Conservation (phyloP, 2,329 filamentous ascomycete species). For the Hawksworthiomyces lignivorus region DNA sequence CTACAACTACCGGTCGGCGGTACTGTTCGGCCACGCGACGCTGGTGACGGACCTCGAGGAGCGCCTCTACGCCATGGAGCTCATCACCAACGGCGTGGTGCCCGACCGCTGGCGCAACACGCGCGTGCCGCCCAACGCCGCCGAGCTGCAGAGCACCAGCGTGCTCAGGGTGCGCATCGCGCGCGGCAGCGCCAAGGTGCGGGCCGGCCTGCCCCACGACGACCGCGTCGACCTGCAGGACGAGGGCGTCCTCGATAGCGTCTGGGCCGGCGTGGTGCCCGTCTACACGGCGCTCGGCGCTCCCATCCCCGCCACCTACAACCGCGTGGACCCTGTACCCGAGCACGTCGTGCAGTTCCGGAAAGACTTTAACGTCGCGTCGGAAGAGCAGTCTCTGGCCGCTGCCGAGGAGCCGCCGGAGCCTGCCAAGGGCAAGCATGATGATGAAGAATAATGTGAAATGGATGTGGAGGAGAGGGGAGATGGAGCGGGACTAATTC, state of each 20-base stretch:
- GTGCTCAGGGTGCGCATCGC: constrained; percentile 62
- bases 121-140: constrained; percentile 60
- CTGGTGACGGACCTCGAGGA: constrained; percentile 61
- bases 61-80: constrained; percentile 68
- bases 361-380: constrained; percentile 27
- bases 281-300: constrained; percentile 56
- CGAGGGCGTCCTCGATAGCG: constrained; percentile 28
- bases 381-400: constrained; percentile 17
- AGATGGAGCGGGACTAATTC: no score
- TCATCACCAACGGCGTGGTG: constrained; percentile 70
- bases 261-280: constrained; percentile 54
- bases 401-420: constrained; percentile 14
- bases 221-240: constrained; percentile 41
- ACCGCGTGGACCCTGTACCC: constrained; percentile 51
- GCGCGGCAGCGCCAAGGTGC: constrained; percentile 68
- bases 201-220: constrained; percentile 55
- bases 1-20: constrained; percentile 79
- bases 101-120: constrained; percentile 60
- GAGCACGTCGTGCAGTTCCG: constrained; percentile 46
- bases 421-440: constrained; percentile 9
- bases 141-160: constrained; percentile 68
- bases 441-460: no score
- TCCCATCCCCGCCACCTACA: constrained; percentile 53
- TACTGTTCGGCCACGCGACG: constrained; percentile 66
- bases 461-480: no score